A percentile compares a stretch with the other conserved stretches of the same genome.
These are phyloP conservation scores for Platanthera zijinensis DNA, from an alignment of 106 monocot genomes.

Conservation along the genomic window DNA sequence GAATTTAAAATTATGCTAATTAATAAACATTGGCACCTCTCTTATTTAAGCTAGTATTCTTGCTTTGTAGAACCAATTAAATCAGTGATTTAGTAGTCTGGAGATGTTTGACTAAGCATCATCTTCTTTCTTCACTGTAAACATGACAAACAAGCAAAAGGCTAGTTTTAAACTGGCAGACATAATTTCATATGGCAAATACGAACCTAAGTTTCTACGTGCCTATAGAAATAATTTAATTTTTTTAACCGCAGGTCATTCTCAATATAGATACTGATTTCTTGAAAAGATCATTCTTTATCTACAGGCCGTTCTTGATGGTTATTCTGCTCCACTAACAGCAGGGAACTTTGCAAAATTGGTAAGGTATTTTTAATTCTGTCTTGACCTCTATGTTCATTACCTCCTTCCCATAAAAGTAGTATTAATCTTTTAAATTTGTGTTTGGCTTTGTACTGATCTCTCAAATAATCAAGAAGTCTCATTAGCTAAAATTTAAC, in stretches of 20 bases:
- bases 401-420: neutral
- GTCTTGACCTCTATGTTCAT: neutral
- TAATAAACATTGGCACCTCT: neutral
- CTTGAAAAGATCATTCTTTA: neutral
- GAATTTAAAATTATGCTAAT: neutral
- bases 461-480: neutral
- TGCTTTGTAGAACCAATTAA: neutral
- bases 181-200: neutral
- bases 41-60: neutral
- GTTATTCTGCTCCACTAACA: conserved; percentile 91
- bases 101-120: neutral
- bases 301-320: conserved; percentile 76
- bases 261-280: neutral
- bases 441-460: neutral
- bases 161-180: neutral
- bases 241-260: neutral
- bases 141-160: neutral
- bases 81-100: neutral
- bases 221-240: neutral
- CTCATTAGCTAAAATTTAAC: neutral
- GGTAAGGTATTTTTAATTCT: conserved; percentile 50
- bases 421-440: neutral
- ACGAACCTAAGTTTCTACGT: neutral
- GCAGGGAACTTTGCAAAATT: conserved; percentile 94
- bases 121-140: neutral